Percentiles rank a stretch among this genome's conserved stretches.
These are phyloP conservation scores for Ceratorhiza oryzae-sativae DNA, from an alignment of 1,284 basidiomycete genomes.

Conservation along the genomic window DNA sequence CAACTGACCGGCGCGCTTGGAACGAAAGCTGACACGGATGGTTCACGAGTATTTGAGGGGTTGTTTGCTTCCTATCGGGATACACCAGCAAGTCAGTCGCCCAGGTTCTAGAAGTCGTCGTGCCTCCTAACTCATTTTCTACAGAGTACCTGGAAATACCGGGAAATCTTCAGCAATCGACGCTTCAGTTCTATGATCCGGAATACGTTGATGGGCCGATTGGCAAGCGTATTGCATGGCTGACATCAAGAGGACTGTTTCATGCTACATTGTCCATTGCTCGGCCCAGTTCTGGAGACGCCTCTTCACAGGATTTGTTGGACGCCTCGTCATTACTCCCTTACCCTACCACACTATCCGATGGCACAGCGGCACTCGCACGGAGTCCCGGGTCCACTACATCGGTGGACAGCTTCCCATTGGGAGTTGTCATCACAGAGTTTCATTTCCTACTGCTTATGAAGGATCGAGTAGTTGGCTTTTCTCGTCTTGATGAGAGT, in stretches of 20 bases:
- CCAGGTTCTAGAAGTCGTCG: slow-evolving; percentile 40
- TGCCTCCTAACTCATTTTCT: slow-evolving; percentile 15
- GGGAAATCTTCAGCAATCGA: slow-evolving; percentile 73
- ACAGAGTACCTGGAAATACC: slow-evolving; percentile 87
- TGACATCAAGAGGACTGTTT: slow-evolving; percentile 59
- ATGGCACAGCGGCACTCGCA: slow-evolving; percentile 14
- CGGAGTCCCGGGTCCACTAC: slow-evolving; percentile 46
- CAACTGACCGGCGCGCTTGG: slow-evolving; percentile 79
- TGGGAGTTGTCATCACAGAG: slow-evolving; percentile 85
- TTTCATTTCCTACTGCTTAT: slow-evolving; percentile 94
- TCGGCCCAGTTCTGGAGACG: slow-evolving; percentile 51
- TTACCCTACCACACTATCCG: slow-evolving; percentile 55
- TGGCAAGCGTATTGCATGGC: slow-evolving; percentile 81
- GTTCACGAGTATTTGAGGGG: slow-evolving; percentile 75
- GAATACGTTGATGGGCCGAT: slow-evolving; percentile 70
- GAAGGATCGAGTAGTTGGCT: slow-evolving; percentile 76
- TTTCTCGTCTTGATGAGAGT: slow-evolving; percentile 83
- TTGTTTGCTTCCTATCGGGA: slow-evolving; percentile 79
- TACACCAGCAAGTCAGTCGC: slow-evolving; percentile 73
- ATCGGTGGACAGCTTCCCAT: slow-evolving; percentile 54
- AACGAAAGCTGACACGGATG: slow-evolving; percentile 72
- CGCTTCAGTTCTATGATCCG: slow-evolving; percentile 76
- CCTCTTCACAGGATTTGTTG: slow-evolving; percentile 73
- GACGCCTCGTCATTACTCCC: slow-evolving; percentile 76
- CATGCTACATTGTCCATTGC: slow-evolving; percentile 75